phyloP scores from a whole-genome alignment of 768 basidiomycete species.

The Naematelia encephala region DNA sequence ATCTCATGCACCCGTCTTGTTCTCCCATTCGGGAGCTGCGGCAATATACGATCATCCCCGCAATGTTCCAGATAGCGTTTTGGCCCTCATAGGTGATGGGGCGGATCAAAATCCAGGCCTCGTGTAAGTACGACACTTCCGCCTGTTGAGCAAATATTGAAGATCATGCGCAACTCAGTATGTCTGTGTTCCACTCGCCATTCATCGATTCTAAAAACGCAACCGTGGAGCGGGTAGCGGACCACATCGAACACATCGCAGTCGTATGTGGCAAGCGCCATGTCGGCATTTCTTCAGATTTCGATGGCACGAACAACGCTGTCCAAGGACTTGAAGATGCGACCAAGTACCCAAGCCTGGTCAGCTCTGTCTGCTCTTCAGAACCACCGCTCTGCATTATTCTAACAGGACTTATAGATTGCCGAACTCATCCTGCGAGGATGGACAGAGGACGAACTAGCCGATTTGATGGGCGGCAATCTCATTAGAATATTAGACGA shows the following conservation, averaged over 20 bases:
- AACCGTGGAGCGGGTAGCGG: conserved; percentile 20
- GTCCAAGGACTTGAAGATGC: conserved; percentile 31
- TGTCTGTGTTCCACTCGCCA: conserved; percentile 15
- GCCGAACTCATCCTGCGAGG: conserved; percentile 23
- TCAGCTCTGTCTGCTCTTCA: conserved; percentile 6
- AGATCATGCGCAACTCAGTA: conserved; percentile 9
- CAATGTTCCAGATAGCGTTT: conserved; percentile 30
- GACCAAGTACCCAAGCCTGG: conserved; percentile 22
- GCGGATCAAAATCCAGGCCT: conserved; percentile 22
- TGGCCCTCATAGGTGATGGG: conserved; percentile 18
- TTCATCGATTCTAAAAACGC: conserved; percentile 25
- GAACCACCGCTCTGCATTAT: not conserved
- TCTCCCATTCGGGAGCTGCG: conserved; percentile 23
- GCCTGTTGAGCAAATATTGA: not conserved
- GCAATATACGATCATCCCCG: conserved; percentile 26
- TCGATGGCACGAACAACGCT: conserved; percentile 22
- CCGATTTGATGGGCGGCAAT: conserved; percentile 28
- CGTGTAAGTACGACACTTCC: conserved; percentile 15
- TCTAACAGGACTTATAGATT: conserved; percentile 10
- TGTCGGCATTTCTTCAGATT: conserved; percentile 27
- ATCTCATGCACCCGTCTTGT: conserved; percentile 23
- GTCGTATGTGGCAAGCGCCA: conserved; percentile 15
- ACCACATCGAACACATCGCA: conserved; percentile 34
- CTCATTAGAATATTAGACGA: conserved; percentile 25
- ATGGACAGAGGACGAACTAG: conserved; percentile 28